Conservation (phyloP, 2,329 filamentous ascomycete species). For the Beauveria australis region DNA sequence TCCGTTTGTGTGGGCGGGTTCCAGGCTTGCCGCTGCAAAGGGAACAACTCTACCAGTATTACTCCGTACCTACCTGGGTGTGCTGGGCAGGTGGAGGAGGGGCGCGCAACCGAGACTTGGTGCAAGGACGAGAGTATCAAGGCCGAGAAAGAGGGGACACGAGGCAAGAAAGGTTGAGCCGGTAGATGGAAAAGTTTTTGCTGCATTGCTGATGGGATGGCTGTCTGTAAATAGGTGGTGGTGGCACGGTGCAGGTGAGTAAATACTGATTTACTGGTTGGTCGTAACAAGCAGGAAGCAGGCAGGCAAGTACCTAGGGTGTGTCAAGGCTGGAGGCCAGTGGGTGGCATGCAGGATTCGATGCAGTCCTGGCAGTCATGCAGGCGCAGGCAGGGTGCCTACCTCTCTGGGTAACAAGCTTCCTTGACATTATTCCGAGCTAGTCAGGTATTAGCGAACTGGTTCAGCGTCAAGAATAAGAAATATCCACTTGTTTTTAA, state of each 20-base stretch:
- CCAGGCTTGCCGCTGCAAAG: background rate
- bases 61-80: background rate
- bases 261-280: too few relatives aligned
- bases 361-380: background rate
- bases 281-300: background rate
- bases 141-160: background rate
- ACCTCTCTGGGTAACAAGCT: too few relatives aligned
- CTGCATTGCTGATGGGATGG: background rate
- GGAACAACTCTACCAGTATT: background rate
- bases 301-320: too few relatives aligned
- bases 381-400: background rate
- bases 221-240: too few relatives aligned
- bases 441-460: too few relatives aligned
- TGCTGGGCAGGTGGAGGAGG: background rate
- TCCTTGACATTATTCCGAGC: too few relatives aligned
- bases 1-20: conserved; percentile 2
- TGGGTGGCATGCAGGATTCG: conserved; percentile 1
- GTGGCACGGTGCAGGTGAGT: too few relatives aligned
- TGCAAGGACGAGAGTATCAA: background rate
- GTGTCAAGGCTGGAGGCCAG: background rate
- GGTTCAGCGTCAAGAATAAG: too few relatives aligned
- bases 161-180: background rate
- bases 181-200: background rate
- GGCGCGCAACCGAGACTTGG: background rate
- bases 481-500: too few relatives aligned